These are phyloP conservation scores for Neofusicoccum cordaticola DNA, from an alignment of 2,329 filamentous ascomycete genomes.

Conservation along the genomic window DNA sequence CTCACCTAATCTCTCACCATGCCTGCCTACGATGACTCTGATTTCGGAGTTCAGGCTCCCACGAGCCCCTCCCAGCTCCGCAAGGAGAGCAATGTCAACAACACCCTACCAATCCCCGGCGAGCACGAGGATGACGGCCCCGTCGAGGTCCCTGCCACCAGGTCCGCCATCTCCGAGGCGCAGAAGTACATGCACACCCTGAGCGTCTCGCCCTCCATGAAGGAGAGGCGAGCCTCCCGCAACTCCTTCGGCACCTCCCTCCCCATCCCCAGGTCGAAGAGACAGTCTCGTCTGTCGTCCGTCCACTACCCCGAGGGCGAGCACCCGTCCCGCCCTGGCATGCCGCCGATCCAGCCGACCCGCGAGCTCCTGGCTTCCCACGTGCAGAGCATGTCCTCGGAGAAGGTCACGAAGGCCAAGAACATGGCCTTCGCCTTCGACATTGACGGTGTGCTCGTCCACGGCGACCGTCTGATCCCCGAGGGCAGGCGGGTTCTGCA, in stretches of 20 bases:
- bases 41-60: constrained; percentile 46
- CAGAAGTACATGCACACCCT: constrained; percentile 71
- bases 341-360: constrained; percentile 59
- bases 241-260: constrained; percentile 74
- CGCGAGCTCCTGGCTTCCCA: constrained; percentile 68
- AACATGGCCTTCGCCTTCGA: constrained; percentile 83
- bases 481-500: constrained; percentile 64
- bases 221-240: constrained; percentile 64
- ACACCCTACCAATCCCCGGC: constrained; percentile 42
- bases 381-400: constrained; percentile 63
- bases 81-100: constrained; percentile 22
- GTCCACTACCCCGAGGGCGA: constrained; percentile 51
- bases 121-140: constrained; percentile 42
- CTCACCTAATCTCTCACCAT: constrained; percentile 43
- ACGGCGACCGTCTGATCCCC: constrained; percentile 68
- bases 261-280: constrained; percentile 69
- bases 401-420: constrained; percentile 68
- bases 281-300: constrained; percentile 65
- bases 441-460: constrained; percentile 72
- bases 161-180: constrained; percentile 67
- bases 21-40: constrained; percentile 59
- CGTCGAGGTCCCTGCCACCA: constrained; percentile 65
- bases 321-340: constrained; percentile 51
- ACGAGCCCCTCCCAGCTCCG: constrained; percentile 24
- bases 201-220: constrained; percentile 65